Conservation (phyloP, 192 early-diverging fungal species). For the Podila verticillata region DNA sequence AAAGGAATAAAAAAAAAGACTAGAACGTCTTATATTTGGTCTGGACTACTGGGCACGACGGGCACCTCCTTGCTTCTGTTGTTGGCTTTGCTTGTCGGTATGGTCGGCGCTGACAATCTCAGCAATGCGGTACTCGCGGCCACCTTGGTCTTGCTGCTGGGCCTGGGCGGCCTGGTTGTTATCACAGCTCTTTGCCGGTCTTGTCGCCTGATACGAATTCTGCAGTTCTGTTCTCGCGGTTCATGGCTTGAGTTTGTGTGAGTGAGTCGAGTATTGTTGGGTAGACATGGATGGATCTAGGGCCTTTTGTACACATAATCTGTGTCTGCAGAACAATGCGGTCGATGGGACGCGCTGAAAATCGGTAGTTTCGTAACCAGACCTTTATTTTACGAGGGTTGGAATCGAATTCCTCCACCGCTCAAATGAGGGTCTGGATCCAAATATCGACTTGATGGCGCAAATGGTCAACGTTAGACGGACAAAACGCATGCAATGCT, state of each 20-base stretch:
- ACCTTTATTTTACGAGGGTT: no score
- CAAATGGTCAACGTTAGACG: no score
- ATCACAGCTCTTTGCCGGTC: background rate
- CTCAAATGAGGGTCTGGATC: no score
- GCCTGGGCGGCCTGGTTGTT: background rate
- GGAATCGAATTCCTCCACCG: no score
- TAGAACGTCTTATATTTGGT: no score
- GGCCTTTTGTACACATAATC: no score
- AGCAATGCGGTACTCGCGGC: background rate
- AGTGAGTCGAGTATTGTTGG: background rate
- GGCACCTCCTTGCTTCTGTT: background rate
- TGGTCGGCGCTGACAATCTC: constrained; percentile 11
- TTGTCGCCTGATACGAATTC: constrained; percentile 15
- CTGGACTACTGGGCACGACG: background rate
- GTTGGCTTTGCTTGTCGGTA: background rate
- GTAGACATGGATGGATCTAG: no score
- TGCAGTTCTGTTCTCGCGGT: background rate
- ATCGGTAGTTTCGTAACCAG: no score
- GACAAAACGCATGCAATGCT: no score
- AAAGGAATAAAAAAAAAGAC: background rate
- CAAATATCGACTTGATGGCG: no score
- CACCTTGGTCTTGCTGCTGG: background rate
- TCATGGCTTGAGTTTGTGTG: background rate
- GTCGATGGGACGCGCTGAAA: no score
- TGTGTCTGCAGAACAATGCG: no score